Conservation (phyloP, 768 basidiomycete species). For the Mycena crocata region DNA sequence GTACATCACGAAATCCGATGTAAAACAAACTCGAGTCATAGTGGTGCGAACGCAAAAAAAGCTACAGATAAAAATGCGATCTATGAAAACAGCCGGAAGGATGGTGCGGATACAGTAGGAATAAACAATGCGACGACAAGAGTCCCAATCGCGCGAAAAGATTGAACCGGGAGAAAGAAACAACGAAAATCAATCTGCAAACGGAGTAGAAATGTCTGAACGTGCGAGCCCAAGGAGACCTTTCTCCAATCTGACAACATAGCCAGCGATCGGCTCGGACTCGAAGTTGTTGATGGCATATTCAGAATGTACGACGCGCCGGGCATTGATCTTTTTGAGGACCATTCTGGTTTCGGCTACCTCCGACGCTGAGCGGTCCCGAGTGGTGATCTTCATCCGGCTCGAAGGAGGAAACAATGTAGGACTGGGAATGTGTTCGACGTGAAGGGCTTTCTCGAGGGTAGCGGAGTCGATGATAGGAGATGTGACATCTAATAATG, state of each 20-base stretch:
- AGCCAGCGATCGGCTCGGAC: constrained; percentile 69
- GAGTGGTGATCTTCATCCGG: constrained; percentile 30
- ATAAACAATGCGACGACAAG: neutral
- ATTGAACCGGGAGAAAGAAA: constrained; percentile 5
- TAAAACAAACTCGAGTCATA: constrained; percentile 20
- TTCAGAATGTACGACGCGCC: constrained; percentile 76
- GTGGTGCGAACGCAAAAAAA: constrained; percentile 13
- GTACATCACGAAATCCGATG: neutral
- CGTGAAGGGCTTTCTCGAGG: constrained; percentile 50
- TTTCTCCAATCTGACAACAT: constrained; percentile 64
- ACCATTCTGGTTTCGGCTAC: constrained; percentile 62
- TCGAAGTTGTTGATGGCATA: constrained; percentile 78
- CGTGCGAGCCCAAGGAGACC: constrained; percentile 67
- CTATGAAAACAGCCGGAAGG: constrained; percentile 1
- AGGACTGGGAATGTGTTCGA: constrained; percentile 26
- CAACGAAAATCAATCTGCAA: constrained; percentile 25
- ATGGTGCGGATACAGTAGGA: constrained; percentile 17
- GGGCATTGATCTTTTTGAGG: constrained; percentile 75
- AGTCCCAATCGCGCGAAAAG: constrained; percentile 8
- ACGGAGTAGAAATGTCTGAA: constrained; percentile 12
- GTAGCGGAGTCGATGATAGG: constrained; percentile 60
- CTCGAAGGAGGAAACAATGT: constrained; percentile 4
- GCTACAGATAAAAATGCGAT: neutral
- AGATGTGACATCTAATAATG: constrained; percentile 64
- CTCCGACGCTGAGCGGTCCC: constrained; percentile 49